Conservation (phyloP, 2,329 filamentous ascomycete species). For the Sarocladiaceae sp. region DNA sequence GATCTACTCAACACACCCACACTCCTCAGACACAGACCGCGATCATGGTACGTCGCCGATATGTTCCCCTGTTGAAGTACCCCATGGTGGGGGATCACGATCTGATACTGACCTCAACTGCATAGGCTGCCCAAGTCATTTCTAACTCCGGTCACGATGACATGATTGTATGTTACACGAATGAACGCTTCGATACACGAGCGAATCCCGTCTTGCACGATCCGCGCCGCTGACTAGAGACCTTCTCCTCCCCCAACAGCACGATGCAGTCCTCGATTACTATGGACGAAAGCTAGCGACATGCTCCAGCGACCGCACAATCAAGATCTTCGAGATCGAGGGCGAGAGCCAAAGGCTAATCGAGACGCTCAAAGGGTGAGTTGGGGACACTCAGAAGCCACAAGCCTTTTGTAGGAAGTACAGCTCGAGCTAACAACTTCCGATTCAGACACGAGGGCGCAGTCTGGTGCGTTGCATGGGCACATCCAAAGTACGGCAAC, state of each 20-base stretch:
- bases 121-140: constrained; percentile 39
- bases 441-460: constrained; percentile 80
- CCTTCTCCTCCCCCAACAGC: constrained; percentile 44
- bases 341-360: constrained; percentile 84
- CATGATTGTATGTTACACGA: constrained; percentile 81
- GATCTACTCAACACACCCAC: background rate
- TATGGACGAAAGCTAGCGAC: constrained; percentile 95
- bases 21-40: background rate
- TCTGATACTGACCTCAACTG: constrained; percentile 21
- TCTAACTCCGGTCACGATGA: constrained; percentile 73
- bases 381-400: constrained; percentile 3
- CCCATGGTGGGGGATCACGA: constrained; percentile 5
- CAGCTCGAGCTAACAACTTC: background rate
- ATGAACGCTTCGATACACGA: background rate
- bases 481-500: constrained; percentile 96
- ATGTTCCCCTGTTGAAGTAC: constrained; percentile 1
- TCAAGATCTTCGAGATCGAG: constrained; percentile 99
- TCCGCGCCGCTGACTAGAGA: background rate
- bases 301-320: constrained; percentile 95
- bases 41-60: constrained; percentile 10
- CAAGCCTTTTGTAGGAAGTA: background rate
- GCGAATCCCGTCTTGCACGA: background rate
- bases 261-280: constrained; percentile 98
- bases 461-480: constrained; percentile 97
- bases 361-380: constrained; percentile 91